A percentile compares a stretch with the other conserved stretches of the same genome.
Conservation (phyloP, 768 basidiomycete species). For the Rhodotorula babjevae region DNA sequence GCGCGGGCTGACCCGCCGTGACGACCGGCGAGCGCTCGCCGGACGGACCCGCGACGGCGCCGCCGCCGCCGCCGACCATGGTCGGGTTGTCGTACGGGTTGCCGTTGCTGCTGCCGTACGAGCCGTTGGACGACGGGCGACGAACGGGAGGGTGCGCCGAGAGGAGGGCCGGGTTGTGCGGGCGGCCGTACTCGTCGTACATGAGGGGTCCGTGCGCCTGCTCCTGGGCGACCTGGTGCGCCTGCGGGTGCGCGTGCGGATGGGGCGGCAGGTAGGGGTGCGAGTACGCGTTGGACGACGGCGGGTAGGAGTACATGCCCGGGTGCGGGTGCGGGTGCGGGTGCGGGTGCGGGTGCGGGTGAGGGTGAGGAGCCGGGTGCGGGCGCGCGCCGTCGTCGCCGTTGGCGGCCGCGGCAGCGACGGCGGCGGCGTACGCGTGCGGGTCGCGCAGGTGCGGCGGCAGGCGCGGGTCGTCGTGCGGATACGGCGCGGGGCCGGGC, state of each 20-base stretch:
- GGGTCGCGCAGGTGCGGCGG: neutral
- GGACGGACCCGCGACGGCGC: too few relatives aligned
- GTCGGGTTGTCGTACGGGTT: neutral
- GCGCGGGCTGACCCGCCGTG: constrained; percentile 20
- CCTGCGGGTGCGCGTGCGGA: too few relatives aligned
- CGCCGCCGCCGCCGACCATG: neutral
- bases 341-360: neutral
- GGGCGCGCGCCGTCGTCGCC: neutral
- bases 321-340: neutral
- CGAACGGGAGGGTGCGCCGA: neutral
- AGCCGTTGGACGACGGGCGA: constrained; percentile 1
- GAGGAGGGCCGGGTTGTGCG: neutral
- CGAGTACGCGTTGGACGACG: constrained; percentile 10
- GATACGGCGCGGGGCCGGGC: neutral
- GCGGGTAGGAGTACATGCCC: neutral
- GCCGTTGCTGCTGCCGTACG: neutral
- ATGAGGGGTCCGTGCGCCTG: neutral
- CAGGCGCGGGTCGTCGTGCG: constrained; percentile 2
- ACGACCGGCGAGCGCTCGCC: neutral
- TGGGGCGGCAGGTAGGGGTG: constrained; percentile 4
- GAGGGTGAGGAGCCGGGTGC: neutral
- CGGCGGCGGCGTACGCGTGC: neutral
- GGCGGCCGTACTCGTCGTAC: constrained; percentile 1
- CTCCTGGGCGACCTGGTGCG: constrained; percentile 3
- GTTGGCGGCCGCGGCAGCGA: neutral